A percentile compares a stretch with the other conserved stretches of the same genome.
These are phyloP conservation scores for Glycine tomentella DNA, from an alignment of 306 rosid genomes.

Conservation along the genomic window DNA sequence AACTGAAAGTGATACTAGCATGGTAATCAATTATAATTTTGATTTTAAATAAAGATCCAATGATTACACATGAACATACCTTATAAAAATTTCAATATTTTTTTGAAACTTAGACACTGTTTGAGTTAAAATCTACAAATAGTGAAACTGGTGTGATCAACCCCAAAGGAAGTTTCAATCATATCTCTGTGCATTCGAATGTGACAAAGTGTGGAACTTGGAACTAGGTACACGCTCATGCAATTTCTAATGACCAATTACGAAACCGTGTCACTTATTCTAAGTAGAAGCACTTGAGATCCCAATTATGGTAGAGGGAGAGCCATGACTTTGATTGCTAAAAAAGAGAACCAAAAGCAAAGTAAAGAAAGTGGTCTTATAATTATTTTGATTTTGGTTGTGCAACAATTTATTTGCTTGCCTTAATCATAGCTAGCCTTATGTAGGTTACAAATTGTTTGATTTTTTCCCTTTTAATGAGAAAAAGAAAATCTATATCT, in stretches of 20 bases:
- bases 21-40: too few species aligned
- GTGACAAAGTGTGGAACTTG: not conserved
- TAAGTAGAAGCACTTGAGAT: conserved; percentile 47
- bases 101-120: too few species aligned
- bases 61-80: too few species aligned
- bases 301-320: conserved; percentile 42
- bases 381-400: conserved; percentile 51
- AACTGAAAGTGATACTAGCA: too few species aligned
- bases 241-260: conserved; percentile 11
- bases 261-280: not conserved
- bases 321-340: conserved; percentile 52
- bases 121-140: too few species aligned
- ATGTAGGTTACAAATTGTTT: conserved; percentile 41
- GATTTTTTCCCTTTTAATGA: not conserved
- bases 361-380: conserved; percentile 29
- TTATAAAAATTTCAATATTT: too few species aligned
- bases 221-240: not conserved
- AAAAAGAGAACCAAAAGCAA: conserved; percentile 48
- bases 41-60: too few species aligned
- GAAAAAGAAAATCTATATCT: not conserved
- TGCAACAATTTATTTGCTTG: conserved; percentile 53
- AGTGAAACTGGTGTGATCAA: too few species aligned
- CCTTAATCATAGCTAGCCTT: conserved; percentile 43
- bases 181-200: not conserved
- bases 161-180: too few species aligned